A percentile compares a stretch with the other conserved stretches of the same genome.
phyloP scores from a whole-genome alignment of 257 asterid genomes.

The Scutellaria barbata region DNA sequence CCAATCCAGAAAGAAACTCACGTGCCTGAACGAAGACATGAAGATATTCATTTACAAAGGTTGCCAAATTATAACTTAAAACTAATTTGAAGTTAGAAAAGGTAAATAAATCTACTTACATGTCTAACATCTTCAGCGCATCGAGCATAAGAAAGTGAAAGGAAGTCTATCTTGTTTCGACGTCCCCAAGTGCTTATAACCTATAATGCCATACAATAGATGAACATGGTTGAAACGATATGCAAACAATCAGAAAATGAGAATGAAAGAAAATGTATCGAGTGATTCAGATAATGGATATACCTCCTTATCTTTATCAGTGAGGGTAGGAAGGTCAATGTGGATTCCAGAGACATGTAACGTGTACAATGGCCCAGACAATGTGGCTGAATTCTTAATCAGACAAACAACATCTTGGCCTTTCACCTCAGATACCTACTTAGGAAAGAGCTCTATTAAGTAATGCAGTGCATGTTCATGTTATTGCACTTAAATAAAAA shows the following conservation, averaged over 20 bases:
- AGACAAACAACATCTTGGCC: conserved; percentile 81
- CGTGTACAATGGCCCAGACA: conserved; percentile 86
- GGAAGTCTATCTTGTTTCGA: conserved; percentile 84
- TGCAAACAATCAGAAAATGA: neutral
- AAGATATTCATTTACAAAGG: conserved; percentile 8
- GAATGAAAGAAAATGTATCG: neutral
- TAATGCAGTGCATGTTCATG: conserved; percentile 17
- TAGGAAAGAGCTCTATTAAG: conserved; percentile 18
- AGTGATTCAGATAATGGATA: neutral
- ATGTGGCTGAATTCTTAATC: conserved; percentile 80
- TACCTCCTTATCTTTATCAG: conserved; percentile 91
- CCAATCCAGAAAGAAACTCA: conserved; percentile 71
- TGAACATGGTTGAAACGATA: neutral
- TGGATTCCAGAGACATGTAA: conserved; percentile 75
- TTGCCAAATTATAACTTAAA: conserved; percentile 3
- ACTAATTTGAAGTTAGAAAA: conserved; percentile 9
- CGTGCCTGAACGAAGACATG: conserved; percentile 66
- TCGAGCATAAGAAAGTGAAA: conserved; percentile 88
- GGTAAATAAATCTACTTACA: conserved; percentile 42
- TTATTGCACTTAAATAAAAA: neutral
- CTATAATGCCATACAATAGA: conserved; percentile 40
- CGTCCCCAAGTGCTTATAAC: conserved; percentile 94
- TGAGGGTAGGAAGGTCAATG: conserved; percentile 84
- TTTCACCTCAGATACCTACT: conserved; percentile 76
- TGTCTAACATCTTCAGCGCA: conserved; percentile 88